Percentiles rank a stretch among this genome's conserved stretches.
phyloP scores from a whole-genome alignment of 495 filamentous ascomycete species.

The Parachaetomium inaequale region DNA sequence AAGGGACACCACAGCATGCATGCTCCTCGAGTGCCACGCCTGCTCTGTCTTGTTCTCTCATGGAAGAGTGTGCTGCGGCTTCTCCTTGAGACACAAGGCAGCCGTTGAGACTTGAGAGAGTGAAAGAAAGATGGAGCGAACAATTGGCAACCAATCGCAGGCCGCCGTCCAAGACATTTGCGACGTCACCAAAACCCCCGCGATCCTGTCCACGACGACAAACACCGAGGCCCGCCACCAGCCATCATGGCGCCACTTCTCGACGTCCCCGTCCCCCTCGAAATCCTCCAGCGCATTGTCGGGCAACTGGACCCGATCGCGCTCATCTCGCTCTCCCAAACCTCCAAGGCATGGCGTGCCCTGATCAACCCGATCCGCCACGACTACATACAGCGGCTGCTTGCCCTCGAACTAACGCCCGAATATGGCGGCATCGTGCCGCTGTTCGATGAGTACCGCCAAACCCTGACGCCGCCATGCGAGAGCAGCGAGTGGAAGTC shows the following conservation, averaged over 20 bases:
- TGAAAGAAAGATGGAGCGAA: neutral
- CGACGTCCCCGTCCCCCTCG: slow-evolving; percentile 1
- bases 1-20: too few species aligned
- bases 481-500: slow-evolving; percentile 13
- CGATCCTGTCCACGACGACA: neutral
- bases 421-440: slow-evolving; percentile 27
- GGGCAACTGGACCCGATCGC: slow-evolving; percentile 19
- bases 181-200: too few species aligned
- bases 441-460: slow-evolving; percentile 1
- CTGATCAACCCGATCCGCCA: slow-evolving; percentile 18
- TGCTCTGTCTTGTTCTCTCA: too few species aligned
- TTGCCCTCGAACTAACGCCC: slow-evolving; percentile 28
- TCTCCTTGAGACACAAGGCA: too few species aligned
- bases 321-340: slow-evolving; percentile 21
- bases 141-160: neutral
- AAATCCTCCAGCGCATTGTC: slow-evolving; percentile 14
- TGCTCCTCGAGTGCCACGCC: too few species aligned
- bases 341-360: slow-evolving; percentile 7
- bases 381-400: slow-evolving; percentile 22
- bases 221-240: neutral
- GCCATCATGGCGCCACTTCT: neutral
- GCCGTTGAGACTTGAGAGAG: neutral
- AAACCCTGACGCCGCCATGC: slow-evolving; percentile 10
- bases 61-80: too few species aligned
- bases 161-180: neutral